A percentile compares a stretch with the other conserved stretches of the same genome.
These are phyloP conservation scores for Sclerotinia glacialis DNA, from an alignment of 2,329 filamentous ascomycete species.

Conservation along the genomic window DNA sequence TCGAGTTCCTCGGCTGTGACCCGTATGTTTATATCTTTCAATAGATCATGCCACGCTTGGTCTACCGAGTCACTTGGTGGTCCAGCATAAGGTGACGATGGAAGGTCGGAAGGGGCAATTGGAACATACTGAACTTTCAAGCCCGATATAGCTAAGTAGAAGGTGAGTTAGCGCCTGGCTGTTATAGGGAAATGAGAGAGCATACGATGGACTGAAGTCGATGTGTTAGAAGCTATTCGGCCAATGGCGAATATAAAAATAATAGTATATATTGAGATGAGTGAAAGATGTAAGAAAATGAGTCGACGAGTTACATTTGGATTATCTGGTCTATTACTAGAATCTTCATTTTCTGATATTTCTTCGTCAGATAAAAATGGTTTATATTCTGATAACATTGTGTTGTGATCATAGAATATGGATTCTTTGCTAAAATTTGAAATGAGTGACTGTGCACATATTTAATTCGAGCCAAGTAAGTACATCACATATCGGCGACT, in stretches of 20 bases:
- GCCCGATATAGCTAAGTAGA: not conserved
- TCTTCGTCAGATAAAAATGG: not conserved
- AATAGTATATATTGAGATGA: not conserved
- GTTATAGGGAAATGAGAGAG: not conserved
- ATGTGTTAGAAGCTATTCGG: not conserved
- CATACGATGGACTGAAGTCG: constrained; percentile 11
- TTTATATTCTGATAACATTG: constrained; percentile 9
- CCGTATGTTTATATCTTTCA: constrained; percentile 19
- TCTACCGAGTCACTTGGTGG: constrained; percentile 16
- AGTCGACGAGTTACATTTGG: not conserved
- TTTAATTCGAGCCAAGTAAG: not conserved
- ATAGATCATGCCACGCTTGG: constrained; percentile 22
- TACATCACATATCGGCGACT: not conserved
- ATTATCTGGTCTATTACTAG: too few relatives aligned
- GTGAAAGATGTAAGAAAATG: not conserved
- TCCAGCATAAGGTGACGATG: constrained; percentile 17
- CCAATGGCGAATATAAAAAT: not conserved
- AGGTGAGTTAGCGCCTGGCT: not conserved
- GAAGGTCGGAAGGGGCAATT: not conserved
- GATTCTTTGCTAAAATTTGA: not conserved
- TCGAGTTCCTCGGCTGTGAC: constrained; percentile 18
- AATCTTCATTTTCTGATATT: not conserved
- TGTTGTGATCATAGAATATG: not conserved
- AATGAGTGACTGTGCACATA: not conserved
- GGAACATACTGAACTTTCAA: not conserved